A percentile compares a stretch with the other conserved stretches of the same genome.
Conservation (phyloP, 352 stramenopile species). For the Phytopythium litorale region DNA sequence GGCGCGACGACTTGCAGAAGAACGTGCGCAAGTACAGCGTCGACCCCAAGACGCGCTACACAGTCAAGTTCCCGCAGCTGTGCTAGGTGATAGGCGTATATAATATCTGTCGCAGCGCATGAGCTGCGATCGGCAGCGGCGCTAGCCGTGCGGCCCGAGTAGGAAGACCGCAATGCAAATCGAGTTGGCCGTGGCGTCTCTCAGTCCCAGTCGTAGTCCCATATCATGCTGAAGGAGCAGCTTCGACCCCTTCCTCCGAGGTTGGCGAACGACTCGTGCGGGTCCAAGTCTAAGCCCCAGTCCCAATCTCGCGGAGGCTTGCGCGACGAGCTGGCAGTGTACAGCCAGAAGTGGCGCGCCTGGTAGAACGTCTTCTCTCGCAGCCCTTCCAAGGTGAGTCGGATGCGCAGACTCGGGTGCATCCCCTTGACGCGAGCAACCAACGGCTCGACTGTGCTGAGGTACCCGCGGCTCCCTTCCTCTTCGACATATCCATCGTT, state of each 20-base stretch:
- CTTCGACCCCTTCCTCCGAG: background rate
- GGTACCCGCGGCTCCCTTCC: background rate
- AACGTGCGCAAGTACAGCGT: conserved; percentile 83
- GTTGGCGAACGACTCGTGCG: background rate
- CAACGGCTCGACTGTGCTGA: background rate
- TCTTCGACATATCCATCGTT: background rate
- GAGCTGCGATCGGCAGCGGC: background rate
- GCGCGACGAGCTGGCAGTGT: background rate
- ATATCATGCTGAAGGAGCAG: no score
- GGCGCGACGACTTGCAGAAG: conserved; percentile 70
- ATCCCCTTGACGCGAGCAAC: background rate
- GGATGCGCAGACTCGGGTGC: background rate
- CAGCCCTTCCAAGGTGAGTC: background rate
- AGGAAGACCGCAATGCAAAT: background rate
- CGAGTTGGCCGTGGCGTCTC: background rate
- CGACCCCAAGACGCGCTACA: conserved; percentile 72
- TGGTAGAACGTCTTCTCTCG: background rate
- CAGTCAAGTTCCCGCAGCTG: conserved; percentile 65
- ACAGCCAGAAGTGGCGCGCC: background rate
- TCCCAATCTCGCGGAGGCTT: background rate
- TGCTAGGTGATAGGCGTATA: conserved; percentile 19
- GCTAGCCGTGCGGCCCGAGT: background rate
- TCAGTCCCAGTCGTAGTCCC: background rate
- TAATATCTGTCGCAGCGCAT: background rate
- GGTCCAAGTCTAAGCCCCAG: background rate